Conservation (phyloP, 2,329 filamentous ascomycete genomes). For the Grosmannia huntii region DNA sequence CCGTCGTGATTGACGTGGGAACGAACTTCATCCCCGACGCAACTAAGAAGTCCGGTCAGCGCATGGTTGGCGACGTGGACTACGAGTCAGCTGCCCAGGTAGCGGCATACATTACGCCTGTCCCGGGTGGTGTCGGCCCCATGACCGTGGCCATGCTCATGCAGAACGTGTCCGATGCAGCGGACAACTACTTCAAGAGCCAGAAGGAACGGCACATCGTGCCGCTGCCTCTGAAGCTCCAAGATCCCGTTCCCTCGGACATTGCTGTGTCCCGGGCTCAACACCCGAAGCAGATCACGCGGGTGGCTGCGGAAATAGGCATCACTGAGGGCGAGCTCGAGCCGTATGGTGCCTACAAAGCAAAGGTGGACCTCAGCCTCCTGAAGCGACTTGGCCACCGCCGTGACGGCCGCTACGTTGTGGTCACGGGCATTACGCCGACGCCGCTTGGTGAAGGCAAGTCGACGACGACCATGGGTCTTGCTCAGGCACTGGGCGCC, state of each 20-base stretch:
- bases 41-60: slow-evolving; percentile 81
- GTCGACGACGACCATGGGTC: slow-evolving; percentile 92
- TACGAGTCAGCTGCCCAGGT: slow-evolving; percentile 74
- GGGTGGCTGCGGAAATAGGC: slow-evolving; percentile 73
- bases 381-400: slow-evolving; percentile 79
- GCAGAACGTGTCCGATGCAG: slow-evolving; percentile 85
- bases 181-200: slow-evolving; percentile 67
- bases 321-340: slow-evolving; percentile 84
- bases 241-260: slow-evolving; percentile 81
- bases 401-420: slow-evolving; percentile 76
- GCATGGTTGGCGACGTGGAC: slow-evolving; percentile 91
- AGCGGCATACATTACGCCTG: slow-evolving; percentile 87
- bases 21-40: slow-evolving; percentile 90
- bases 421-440: slow-evolving; percentile 91
- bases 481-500: slow-evolving; percentile 83
- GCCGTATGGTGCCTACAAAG: slow-evolving; percentile 90
- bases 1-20: slow-evolving; percentile 93
- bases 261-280: slow-evolving; percentile 85
- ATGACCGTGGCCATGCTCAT: slow-evolving; percentile 99
- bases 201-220: slow-evolving; percentile 69
- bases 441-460: slow-evolving; percentile 96
- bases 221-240: slow-evolving; percentile 71
- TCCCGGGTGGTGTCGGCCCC: slow-evolving; percentile 90
- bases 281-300: slow-evolving; percentile 80
- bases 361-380: slow-evolving; percentile 77